Conservation (phyloP, 2,329 filamentous ascomycete genomes). For the Ambrosiella xylebori region DNA sequence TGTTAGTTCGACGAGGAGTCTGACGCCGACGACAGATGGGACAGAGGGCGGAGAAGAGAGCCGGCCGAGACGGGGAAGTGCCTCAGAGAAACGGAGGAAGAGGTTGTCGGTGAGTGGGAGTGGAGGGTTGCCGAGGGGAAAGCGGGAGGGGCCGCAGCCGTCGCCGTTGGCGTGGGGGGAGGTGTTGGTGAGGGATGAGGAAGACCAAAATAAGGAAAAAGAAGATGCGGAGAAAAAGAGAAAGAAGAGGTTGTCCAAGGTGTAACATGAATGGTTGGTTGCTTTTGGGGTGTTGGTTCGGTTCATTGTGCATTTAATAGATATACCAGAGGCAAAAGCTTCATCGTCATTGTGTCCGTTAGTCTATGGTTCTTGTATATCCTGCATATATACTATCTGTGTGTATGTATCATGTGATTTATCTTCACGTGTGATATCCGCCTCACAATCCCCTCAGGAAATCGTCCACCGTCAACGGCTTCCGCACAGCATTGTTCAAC, state of each 20-base stretch:
- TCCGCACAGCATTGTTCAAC: constrained; percentile 79
- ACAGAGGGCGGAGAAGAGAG: constrained; percentile 19
- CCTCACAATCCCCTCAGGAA: constrained; percentile 48
- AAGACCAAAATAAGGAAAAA: not conserved
- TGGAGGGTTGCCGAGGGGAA: not conserved
- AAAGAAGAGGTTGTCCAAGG: constrained; percentile 1
- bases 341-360: not conserved
- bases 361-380: not conserved
- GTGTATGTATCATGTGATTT: not conserved
- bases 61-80: constrained; percentile 4
- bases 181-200: not conserved
- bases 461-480: constrained; percentile 67
- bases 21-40: constrained; percentile 30
- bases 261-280: not conserved
- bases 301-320: not conserved
- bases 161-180: constrained; percentile 10
- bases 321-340: not conserved
- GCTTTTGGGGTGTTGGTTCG: not conserved
- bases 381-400: not conserved
- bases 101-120: constrained; percentile 8
- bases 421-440: not conserved
- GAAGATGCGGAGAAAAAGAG: not conserved
- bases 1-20: constrained; percentile 32
- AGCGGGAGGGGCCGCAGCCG: constrained; percentile 3
- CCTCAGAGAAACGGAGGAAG: constrained; percentile 10